Evolutionary conservation across 2,329 filamentous ascomycete genomes (phyloP).

Genomic region (Colletotrichum australisinense): DNA sequence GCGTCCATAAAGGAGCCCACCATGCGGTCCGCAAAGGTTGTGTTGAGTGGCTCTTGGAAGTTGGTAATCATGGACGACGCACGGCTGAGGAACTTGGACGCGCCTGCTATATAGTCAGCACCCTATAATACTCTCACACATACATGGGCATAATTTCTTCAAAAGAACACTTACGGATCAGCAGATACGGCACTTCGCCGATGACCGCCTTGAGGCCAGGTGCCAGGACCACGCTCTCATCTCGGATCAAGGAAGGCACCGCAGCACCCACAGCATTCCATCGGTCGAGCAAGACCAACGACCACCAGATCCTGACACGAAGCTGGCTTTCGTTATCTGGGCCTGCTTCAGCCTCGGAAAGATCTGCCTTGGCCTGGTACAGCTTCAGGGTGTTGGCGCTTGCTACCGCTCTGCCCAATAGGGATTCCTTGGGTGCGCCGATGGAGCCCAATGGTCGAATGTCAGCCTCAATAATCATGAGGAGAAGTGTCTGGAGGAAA

Average conservation of each 20-base stretch:
- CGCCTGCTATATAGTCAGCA: slow-evolving; percentile 49
- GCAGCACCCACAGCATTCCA: slow-evolving; percentile 79
- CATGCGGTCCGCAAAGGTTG: slow-evolving; percentile 40
- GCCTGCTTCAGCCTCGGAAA: slow-evolving; percentile 58
- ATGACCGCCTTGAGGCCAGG: slow-evolving; percentile 70
- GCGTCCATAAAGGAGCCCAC: slow-evolving; percentile 63
- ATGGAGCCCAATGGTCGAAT: slow-evolving; percentile 56
- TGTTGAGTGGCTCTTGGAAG: slow-evolving; percentile 27
- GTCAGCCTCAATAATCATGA: slow-evolving; percentile 75
- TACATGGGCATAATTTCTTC: neutral
- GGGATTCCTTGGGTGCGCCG: slow-evolving; percentile 62
- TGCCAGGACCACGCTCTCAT: slow-evolving; percentile 69
- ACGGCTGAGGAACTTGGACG: slow-evolving; percentile 66
- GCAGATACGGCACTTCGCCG: slow-evolving; percentile 72
- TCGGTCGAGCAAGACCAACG: slow-evolving; percentile 76
- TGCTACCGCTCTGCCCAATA: slow-evolving; percentile 74
- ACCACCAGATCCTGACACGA: slow-evolving; percentile 77
- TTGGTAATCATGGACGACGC: slow-evolving; percentile 51
- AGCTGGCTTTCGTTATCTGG: slow-evolving; percentile 72
- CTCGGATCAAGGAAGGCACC: slow-evolving; percentile 71
- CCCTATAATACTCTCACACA: neutral
- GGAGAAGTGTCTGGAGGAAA: slow-evolving; percentile 74
- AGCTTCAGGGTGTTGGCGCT: slow-evolving; percentile 74
- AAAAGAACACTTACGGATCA: slow-evolving; percentile 67
- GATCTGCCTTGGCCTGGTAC: slow-evolving; percentile 55